A percentile compares a stretch with the other conserved stretches of the same genome.
These are phyloP conservation scores for Asparagopsis taxiformis DNA, from an alignment of 31 red algal species.

Conservation along the genomic window DNA sequence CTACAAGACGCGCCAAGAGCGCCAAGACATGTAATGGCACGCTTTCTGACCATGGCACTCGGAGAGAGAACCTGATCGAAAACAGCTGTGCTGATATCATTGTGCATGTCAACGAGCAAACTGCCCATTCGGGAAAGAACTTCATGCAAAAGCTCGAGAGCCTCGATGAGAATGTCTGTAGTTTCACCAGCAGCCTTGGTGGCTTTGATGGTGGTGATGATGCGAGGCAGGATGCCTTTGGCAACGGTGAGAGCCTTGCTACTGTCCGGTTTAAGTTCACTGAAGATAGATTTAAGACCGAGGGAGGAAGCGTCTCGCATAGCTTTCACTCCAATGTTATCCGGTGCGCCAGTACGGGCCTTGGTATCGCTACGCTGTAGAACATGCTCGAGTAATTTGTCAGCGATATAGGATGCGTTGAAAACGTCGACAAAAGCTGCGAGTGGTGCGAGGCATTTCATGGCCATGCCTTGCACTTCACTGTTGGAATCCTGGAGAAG, in stretches of 20 bases:
- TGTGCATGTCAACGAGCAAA: constrained; percentile 23
- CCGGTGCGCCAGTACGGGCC: constrained; percentile 4
- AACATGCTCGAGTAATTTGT: constrained; percentile 61
- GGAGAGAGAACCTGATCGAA: constrained; percentile 42
- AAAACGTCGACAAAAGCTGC: constrained; percentile 43
- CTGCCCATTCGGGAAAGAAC: constrained; percentile 41
- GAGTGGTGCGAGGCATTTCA: constrained; percentile 79
- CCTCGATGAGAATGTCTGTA: constrained; percentile 60
- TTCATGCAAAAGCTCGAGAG: constrained; percentile 72
- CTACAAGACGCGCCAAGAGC: constrained; percentile 35
- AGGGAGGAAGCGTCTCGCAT: constrained; percentile 73
- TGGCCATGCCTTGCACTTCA: constrained; percentile 96
- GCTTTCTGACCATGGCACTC: constrained; percentile 51
- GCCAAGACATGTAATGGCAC: constrained; percentile 55
- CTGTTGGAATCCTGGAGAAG: constrained; percentile 78
- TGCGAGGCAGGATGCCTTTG: constrained; percentile 21
- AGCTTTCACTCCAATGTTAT: constrained; percentile 51
- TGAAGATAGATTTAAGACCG: constrained; percentile 69
- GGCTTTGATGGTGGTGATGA: constrained; percentile 35
- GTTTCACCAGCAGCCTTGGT: constrained; percentile 21
- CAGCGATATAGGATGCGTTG: constrained; percentile 56
- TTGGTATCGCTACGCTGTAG: constrained; percentile 7
- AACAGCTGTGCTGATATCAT: constrained; percentile 35
- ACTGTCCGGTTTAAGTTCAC: constrained; percentile 19
- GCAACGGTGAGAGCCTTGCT: constrained; percentile 30